Base-by-base conservation (phyloP, 495 filamentous ascomycete genomes). In the Xylaria intraflava region DNA sequence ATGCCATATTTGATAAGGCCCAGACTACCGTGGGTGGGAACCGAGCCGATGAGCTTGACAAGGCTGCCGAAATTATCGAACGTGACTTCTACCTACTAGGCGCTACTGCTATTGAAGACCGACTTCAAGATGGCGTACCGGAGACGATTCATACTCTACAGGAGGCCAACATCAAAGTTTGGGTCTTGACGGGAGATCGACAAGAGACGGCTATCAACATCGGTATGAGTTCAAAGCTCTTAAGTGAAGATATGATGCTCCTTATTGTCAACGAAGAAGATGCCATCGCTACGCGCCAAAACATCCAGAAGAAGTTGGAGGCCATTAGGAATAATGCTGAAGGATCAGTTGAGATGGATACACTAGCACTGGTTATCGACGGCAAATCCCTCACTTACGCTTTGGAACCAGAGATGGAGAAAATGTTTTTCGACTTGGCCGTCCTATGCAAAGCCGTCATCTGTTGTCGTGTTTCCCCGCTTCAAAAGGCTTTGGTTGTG, bases 191-290 rank as follows among this genome's bases (percentile, higher is more conserved):
- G 35, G 94, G 94, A 62, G 94, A 99, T 75, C 80, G 94, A 62
- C 94, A 99, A 67, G 94, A 99, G 67, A 99, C 94, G 43, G 94
- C 94, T 45, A 99, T 99, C 74, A 99, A 99, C 64, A 99, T 99
- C 62, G 94, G 94, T 52, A 99, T 99, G 94, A 95, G 89, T 62
- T 99, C 94, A 71, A 97, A 96, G 73, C 78, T 99, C 22, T 90
- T 99, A 41, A 95, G 90, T 43, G 94, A 99, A 68, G 94, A 99
- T 57, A 99, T 99, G 94, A 95, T 91, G 51, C 77, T 99, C 11
- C 75, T 99, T 47, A 95, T 99, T 65, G 78, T 99, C 62, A 99
- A 99, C 61, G 92, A 99, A 64, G 90, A 96, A 47, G 79, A 64
- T 26, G 72, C 88, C 9, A 69, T 72, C 23, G 86, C 81, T 14